Base-by-base conservation (phyloP, 2,329 filamentous ascomycete genomes). In the Metarhizium sp. region DNA sequence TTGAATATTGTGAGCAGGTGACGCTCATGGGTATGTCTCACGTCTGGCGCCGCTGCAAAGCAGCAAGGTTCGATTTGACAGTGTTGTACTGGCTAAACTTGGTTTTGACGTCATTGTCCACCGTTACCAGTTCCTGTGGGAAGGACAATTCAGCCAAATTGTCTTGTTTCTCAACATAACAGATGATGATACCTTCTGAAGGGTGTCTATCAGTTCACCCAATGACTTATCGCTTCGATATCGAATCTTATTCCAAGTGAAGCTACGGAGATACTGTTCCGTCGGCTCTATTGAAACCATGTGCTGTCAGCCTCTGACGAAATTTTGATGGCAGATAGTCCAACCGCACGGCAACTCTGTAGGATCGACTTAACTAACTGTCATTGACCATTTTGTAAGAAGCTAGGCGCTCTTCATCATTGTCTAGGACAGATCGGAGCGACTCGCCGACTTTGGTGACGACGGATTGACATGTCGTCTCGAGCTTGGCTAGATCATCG, bases 181-280 rank as follows among this genome's bases (percentile, higher is more conserved):
- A 13, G 16, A 51, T 32, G 11, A 13, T 14, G 40, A 36, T 10
- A 90, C 90, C 83, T 95, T 96, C 68, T 95, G 90, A 57, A 99
- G 75, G 45, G 85, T 86, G 69, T 91, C 88, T 63, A 96, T 87
- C 57, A 97, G 78, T 67, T 97, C 92, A 55, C 84, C 81, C 58
- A 99, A 81, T 52, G 92, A 83, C 70, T 92, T 95, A 72, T 99
- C 94, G 59, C 89, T 87, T 65, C 94, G 86, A 73, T 97, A 99
- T 70, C 96, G 94, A 73, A 95, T 90, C 73, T 94, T 96, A 76
- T 97, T 97, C 94, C 94, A 99, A 61, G 84, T 81, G 73, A 97
- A 99, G 55, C 81, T 86, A 67, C 86, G 84, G 49, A 99, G 77
- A 69, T 97, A 99, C 69, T 92, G 87, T 64, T 96, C 92, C 58